Percentiles rank a stretch among this genome's conserved stretches.
These are phyloP conservation scores for Fusarium marasasianum DNA, from an alignment of 2,329 filamentous ascomycete species.

Conservation along the genomic window DNA sequence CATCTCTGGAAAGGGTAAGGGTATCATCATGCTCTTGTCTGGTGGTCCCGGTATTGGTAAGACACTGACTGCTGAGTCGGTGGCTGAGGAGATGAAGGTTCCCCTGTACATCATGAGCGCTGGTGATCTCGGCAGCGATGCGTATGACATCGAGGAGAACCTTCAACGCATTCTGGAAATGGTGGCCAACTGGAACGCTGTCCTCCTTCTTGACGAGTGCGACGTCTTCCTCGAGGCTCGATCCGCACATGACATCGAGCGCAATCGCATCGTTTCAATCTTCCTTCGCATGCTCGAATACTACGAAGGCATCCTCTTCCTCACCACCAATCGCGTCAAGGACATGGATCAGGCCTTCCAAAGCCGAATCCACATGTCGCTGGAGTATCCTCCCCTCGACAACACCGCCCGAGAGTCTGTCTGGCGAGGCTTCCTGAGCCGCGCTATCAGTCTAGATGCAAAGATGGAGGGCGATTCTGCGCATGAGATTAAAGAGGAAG, in stretches of 20 bases:
- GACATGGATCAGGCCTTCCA: conserved; percentile 59
- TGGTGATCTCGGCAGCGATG: conserved; percentile 76
- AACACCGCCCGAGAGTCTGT: conserved; percentile 48
- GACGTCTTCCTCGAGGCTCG: conserved; percentile 57
- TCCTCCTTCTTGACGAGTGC: conserved; percentile 49
- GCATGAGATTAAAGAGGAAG: conserved; percentile 44
- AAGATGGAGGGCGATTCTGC: conserved; percentile 38
- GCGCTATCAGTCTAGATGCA: conserved; percentile 38
- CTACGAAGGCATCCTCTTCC: conserved; percentile 59
- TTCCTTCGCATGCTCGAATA: conserved; percentile 58
- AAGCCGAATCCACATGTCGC: conserved; percentile 58
- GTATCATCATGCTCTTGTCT: conserved; percentile 59
- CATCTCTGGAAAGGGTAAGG: conserved; percentile 62
- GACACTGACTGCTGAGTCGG: conserved; percentile 59
- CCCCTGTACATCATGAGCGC: conserved; percentile 65
- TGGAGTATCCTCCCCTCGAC: conserved; percentile 57
- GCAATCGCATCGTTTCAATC: conserved; percentile 49
- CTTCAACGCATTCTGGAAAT: conserved; percentile 67
- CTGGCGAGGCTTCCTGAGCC: conserved; percentile 53
- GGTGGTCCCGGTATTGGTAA: conserved; percentile 61
- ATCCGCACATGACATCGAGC: conserved; percentile 46
- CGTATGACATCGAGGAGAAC: conserved; percentile 70
- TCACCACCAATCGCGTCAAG: conserved; percentile 58
- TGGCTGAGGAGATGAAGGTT: conserved; percentile 59
- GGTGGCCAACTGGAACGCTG: conserved; percentile 63